Evolutionary conservation across 2,329 filamentous ascomycete species (phyloP), one percentile per base, ranked within the genome.

Genomic region (Pseudocercospora fijiensis): DNA sequence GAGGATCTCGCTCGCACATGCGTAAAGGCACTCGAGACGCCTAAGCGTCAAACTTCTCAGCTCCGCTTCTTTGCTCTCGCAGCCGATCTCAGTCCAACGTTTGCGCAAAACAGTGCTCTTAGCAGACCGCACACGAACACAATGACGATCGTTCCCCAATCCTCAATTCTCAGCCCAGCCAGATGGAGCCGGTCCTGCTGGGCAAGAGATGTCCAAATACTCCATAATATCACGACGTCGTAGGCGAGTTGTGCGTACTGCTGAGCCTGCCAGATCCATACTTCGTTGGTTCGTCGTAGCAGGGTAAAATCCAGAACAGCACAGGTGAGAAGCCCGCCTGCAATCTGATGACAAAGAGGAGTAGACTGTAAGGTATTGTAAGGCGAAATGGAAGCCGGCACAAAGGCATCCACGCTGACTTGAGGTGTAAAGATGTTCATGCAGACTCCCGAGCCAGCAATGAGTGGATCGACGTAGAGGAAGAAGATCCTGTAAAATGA

Each of bases 401-500:
- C 57, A 52, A 68, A 63, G 9, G 58, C 60, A 56, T 61, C 26
- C 1, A 66, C 41, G 16, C 58, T 55, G 11, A 58, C 26, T 4
- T 53, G 26, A 7, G 66, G 66, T 3, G 58, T 61, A 56, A 65
- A 60, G n/a, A 68, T 52, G 52, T 63, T 63, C 60, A 65, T 63
- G 59, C 60, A 68, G 18, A 53, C 59, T 24, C 62, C 66, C 52
- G 45, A 58, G 47, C 65, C 58, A 47, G 61, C 64, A 30, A 69
- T 66, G 20, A 60, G 41, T 10, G 65, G 65, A 52, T 65, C 67
- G 18, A 66, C 30, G 51, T 58, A 41, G 47, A 61, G 60, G 60
- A 68, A 67, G 63, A 66, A 65, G 61, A 67, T 18, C 51, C 57
- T 49, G 60, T 64, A 69, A 65, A 65, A 59, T 7, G 55, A 57